A percentile compares a stretch with the other conserved stretches of the same genome.
Conservation (phyloP, 176 grass and related monocot genomes). For the Dactylis glomerata region DNA sequence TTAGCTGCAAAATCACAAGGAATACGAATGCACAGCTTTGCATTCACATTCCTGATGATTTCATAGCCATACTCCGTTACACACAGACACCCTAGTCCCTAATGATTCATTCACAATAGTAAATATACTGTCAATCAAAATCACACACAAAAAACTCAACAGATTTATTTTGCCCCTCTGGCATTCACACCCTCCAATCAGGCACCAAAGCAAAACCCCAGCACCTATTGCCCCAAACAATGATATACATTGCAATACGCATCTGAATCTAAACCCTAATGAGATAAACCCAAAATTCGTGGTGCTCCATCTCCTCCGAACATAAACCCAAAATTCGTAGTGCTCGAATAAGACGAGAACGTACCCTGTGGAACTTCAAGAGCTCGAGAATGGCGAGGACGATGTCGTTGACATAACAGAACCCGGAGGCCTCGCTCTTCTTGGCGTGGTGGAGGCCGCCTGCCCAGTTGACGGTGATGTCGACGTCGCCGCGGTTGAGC, state of each 20-base stretch:
- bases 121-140: neutral
- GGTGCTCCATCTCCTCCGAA: neutral
- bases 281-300: neutral
- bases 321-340: neutral
- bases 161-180: neutral
- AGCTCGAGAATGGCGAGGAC: conserved; percentile 91
- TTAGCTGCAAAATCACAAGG: neutral
- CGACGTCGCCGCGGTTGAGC: conserved; percentile 73
- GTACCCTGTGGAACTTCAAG: conserved; percentile 74
- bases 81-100: neutral
- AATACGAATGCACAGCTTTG: conserved; percentile 4
- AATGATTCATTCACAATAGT: neutral
- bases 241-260: neutral
- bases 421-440: conserved; percentile 81
- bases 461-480: conserved; percentile 89
- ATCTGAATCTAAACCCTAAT: conserved; percentile 22
- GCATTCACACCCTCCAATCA: neutral
- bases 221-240: neutral
- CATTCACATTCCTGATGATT: neutral
- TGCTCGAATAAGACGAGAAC: neutral
- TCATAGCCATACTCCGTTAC: neutral
- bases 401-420: conserved; percentile 91
- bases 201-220: neutral
- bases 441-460: conserved; percentile 92
- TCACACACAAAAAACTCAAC: neutral